Base-by-base conservation (phyloP, 371 early-diverging fungal species). In the Quaeritorhiza haematococci region DNA sequence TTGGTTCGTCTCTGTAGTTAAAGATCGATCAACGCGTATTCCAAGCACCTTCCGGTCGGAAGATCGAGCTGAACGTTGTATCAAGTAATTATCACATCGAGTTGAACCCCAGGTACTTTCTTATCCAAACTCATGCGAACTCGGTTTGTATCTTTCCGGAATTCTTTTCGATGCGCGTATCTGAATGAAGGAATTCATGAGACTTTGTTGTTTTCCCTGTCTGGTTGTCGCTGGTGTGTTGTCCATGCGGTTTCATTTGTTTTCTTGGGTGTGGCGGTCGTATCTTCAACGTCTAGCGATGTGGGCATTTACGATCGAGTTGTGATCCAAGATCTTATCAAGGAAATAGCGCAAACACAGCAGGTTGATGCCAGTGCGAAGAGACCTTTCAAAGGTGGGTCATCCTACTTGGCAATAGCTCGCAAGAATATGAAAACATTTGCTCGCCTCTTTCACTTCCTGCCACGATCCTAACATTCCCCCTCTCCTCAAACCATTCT, bases 311-410 rank as follows among this genome's bases (percentile, higher is more conserved):
- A 94, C 61, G 99, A 99, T 82, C 91, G 97, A 50, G 76, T 92
- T 19, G 87, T 99, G 53, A 84, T 99, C 35, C 98, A 98, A 73
- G 94, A 94, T 51, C 77, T 99, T 29, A 91, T 99, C 66, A 99
- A 99, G 71, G 94, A 94, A 59, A 82, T 96, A 21, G 99, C 98
- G 51, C 96, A 98, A 76, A 94, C 95, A n/a, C 94, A 92, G 69
- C 96, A 96, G 61, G 84, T 99, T 21, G 88, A 93, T 63, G 66
- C 84, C 3, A 75, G 79, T 8, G 87, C 93, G 4, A 84, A 82
- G 50, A 84, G 87, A 57, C 71, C 75, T 52, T 97, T 96, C 71
- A 96, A 96, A 76, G 86, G 87, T 84, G 75, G n/a, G 32, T 24
- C 38, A 21, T 15, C 13, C 19, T 13, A 24, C n/a, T n/a, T n/a